Evolutionary conservation across 2,329 filamentous ascomycete genomes (phyloP), one percentile per base, ranked within the genome.

Genomic region (Xylariaceae sp.): DNA sequence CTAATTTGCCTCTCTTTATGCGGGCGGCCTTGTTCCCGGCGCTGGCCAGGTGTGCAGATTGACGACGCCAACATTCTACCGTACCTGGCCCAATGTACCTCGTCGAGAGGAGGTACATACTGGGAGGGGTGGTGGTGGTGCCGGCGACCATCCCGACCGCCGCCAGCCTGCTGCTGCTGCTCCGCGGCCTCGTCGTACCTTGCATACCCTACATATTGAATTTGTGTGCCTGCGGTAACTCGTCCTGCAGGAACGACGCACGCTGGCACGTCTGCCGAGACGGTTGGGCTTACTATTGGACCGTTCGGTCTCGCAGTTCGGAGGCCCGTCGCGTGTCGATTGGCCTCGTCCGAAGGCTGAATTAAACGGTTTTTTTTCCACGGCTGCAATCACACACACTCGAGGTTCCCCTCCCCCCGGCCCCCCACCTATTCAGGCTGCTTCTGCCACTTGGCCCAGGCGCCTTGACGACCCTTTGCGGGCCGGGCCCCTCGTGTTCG

Each of bases 211-310:
- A 43, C n/a, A n/a, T n/a, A n/a, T n/a, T n/a, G n/a, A n/a, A n/a
- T n/a, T n/a, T 45, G 42, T 50, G 46, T 47, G 45, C 51, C 45
- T 47, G 48, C 49, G 52, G 43, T 39, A 41, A n/a, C 38, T 47
- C 38, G 40, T 49, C 43, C 50, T 53, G 50, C 51, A 53, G 51
- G 51, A 48, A 52, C 51, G 40, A 46, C 43, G 43, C 43, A 45
- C 44, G 38, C 40, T 39, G 45, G 46, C 46, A 50, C 12, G 21
- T 12, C 21, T 23, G 21, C 8, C 12, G 21, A 8, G 21, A 23
- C 12, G 21, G 8, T 8, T 23, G 12, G 8, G 21, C 8, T 23
- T n/a, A n/a, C n/a, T n/a, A n/a, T n/a, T n/a, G n/a, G n/a, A n/a
- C n/a, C n/a, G n/a, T n/a, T n/a, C n/a, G n/a, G n/a, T n/a, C n/a